Percentiles rank a stretch among this genome's conserved stretches.
Evolutionary conservation across 805 yeast species (phyloP).

Genomic region (Pichia exigua): DNA sequence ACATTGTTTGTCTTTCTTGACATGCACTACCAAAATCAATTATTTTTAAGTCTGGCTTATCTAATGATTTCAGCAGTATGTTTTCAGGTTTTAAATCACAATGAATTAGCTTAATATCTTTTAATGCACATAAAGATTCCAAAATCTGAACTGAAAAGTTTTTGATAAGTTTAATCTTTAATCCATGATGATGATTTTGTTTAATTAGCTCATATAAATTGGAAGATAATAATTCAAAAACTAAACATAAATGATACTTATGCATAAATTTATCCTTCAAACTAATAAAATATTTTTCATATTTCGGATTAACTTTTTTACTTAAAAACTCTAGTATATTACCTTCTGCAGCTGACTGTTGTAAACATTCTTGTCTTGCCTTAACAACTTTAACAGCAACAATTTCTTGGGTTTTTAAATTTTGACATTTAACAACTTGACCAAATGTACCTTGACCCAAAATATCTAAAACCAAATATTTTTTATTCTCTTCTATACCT

Average conservation of each 20-base stretch:
- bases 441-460: conserved; percentile 98
- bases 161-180: conserved; percentile 70
- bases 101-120: conserved; percentile 79
- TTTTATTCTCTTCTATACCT: conserved; percentile 77
- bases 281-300: conserved; percentile 67
- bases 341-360: conserved; percentile 89
- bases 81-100: conserved; percentile 98
- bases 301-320: conserved; percentile 57
- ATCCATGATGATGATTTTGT: conserved; percentile 90
- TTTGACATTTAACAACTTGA: conserved; percentile 92
- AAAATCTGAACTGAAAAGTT: conserved; percentile 73
- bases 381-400: conserved; percentile 94
- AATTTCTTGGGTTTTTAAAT: conserved; percentile 63
- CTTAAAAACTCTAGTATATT: conserved; percentile 76
- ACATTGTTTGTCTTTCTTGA: conserved; percentile 80
- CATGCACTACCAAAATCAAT: conserved; percentile 97
- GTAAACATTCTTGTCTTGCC: conserved; percentile 82
- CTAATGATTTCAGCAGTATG: conserved; percentile 70
- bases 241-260: conserved; percentile 86
- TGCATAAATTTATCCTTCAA: conserved; percentile 86
- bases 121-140: conserved; percentile 72
- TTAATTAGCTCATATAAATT: conserved; percentile 85
- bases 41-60: conserved; percentile 79
- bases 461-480: conserved; percentile 82
- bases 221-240: conserved; percentile 80